Base-by-base conservation (phyloP, 192 early-diverging fungal species). In the Kickxella alabastrina region DNA sequence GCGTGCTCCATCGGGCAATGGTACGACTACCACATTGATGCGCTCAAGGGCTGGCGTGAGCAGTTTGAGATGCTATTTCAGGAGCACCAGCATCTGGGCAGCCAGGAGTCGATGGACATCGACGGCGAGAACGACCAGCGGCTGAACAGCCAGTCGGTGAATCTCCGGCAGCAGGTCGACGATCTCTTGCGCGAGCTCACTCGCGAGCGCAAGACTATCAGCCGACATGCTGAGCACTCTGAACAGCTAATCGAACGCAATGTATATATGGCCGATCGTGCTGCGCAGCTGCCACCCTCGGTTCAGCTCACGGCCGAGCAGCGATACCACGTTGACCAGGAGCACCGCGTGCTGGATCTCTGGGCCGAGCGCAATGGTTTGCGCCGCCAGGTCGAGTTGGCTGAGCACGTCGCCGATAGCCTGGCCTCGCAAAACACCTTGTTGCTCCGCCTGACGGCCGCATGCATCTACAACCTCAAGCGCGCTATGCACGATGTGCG, bases 21-120 rank as follows among this genome's bases (percentile, higher is more conserved):
- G 60, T 79, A 55, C 42, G 64, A 59, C 50, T 53, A 64, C 31
- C 50, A 71, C n/a, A 38, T 51, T 5, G 61, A 62, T 0, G 44
- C 59, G 10, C 62, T 79, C n/a, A 56, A 47, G 19, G 58, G 48
- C n/a, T 75, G 72, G 72, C 57, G 59, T 8, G 73, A 61, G 67
- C 73, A 75, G 32, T 75, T 75, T n/a, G 73, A 75, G 57, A 69
- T 43, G 27, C 53, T 63, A 13, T 61, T 65, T 40, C 73, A 75
- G 40, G 71, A 75, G 46, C 71, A 68, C 51, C 65, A 61, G 49
- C 71, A 68, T 32, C 26, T 62, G 53, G 38, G 49, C 15, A 43
- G 24, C 38, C 47, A 39, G 6, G 24, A 44, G 10, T 3, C 7
- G 14, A 38, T 54, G 48, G 58, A 60, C 12, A 28, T 64, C 2